Base-by-base conservation (phyloP, 148 eudicot species). In the Fagopyrum tataricum region DNA sequence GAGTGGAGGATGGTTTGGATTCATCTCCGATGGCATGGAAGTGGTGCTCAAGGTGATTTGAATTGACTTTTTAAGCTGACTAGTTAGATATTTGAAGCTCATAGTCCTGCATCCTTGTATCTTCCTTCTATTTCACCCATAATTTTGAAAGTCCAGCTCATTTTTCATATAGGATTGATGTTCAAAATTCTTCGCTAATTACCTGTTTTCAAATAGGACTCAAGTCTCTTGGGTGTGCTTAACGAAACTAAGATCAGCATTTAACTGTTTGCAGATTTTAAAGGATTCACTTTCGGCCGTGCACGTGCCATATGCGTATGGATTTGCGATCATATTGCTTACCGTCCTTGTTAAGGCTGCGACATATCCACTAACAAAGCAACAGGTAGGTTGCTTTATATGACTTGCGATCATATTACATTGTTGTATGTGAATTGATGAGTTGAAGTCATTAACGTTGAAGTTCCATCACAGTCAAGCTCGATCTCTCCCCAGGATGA, bases 21-120 rank as follows among this genome's bases (percentile, higher is more conserved):
- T 92, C 52, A 90, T 96, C 24, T 87, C 96, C 0, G 96, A 96
- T 39, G 91, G 91, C 73, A 88, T 96, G 99, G 99, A 96, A 83
- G 92, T 87, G 40, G 97, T 92, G n/a, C 71, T 90, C 72, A 96
- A 96, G 96, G 97, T 92, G 71, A 23, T 44, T 71, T 40, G 26
- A 52, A 56, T 26, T 2, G 7, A 47, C 9, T 46, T 46, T 13
- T 64, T 31, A 64, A 64, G 42, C 20, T 39, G 43, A 5, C 39
- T 31, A 4, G 4, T 24, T 23, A 23, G 66, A 59, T 10, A 7
- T 10, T 58, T 23, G 37, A 58, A 23, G 11, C 31, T 58, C 40
- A 5, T 59, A 24, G 14, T n/a, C 66, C 11, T 24, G 12, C 9
- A 24, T 59, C 15, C 10, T 59, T 23, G 37, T 17, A 39, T 64